Evolutionary conservation across 495 filamentous ascomycete species (phyloP), one percentile per base, ranked within the genome.

Genomic region (Daldinia concentrica): DNA sequence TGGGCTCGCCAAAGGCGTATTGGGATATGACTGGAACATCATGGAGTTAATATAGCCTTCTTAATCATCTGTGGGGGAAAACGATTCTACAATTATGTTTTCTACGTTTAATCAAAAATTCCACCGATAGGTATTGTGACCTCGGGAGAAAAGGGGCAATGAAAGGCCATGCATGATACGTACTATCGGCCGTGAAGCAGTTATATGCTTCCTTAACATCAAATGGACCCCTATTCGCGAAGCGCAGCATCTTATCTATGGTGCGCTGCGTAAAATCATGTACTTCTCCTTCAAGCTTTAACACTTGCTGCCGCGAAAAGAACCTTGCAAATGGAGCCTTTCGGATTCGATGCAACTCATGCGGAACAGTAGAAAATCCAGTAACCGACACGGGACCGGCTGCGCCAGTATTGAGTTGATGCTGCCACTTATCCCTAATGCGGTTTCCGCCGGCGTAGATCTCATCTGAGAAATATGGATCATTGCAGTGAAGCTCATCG

Each of bases 401-500:
- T 17, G 69, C 51, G 6, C 50, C 50, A 6, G 64, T 54, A 55
- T 76, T 59, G 5, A 76, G 73, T 22, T 75, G 76, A 17, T 71
- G 62, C 15, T 75, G 72, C 57, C 80, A 78, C 57, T 83, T 84
- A 54, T 83, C 76, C 17, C 78, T 76, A 41, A 78, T 79, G 8
- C 50, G 65, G 5, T 68, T 71, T 0, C 60, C 66, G 1, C 74
- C 41, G 9, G 81, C 78, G 72, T 86, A 87, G 6, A 88, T 62
- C 51, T 79, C 74, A 57, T 87, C 84, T 56, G 81, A 82, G 71
- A 80, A 87, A 17, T 83, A 78, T 0, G 82, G 81, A 62, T 87
- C 84, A 45, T 80, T 75, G 67, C 86, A 80, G 58, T 86, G 84
- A 0, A 88, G 68, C 52, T 88, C 85, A 41, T 80, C 75, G 0